Base-by-base conservation (phyloP, 2,329 filamentous ascomycete species). In the Verticillium alfalfae region DNA sequence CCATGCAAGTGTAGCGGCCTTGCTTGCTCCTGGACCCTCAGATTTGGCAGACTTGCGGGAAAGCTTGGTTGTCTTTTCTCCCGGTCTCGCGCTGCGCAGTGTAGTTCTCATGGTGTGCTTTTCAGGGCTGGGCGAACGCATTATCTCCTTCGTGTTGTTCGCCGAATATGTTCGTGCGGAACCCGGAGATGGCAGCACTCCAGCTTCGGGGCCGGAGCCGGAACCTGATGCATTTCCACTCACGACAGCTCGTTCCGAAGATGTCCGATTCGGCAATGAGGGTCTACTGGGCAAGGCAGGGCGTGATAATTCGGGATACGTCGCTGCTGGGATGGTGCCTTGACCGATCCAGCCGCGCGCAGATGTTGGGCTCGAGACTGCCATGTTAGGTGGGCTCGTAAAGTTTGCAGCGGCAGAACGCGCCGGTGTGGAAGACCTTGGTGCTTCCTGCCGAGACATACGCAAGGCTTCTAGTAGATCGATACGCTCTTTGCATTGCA, bases 401-500 rank as follows among this genome's bases (percentile, higher is more conserved):
- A 9, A n/a, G 10, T 63, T 66, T 13, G 66, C 58, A 13, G 58
- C 45, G 15, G 58, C 45, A 18, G 58, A 58, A n/a, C 34, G 55
- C 12, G 56, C 55, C 4, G 22, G 41, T 38, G 57, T 56, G 18
- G 37, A 31, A 6, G 37, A 36, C n/a, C 41, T 37, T 13, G 49
- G 18, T 34, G 66, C 65, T 66, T 80, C 82, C 63, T 81, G 73
- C 61, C 85, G 79, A n/a, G 86, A 88, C 66, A 90, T 80, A 64
- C 88, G 86, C 62, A 98, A 78, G 7, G 93, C 90, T 71, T 95
- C 90, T 7, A 98, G 82, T 38, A 98, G 80, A 72, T 97, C 92
- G 58, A 97, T 92, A 57, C 93, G 86, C 76, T 98, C 94, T 74
- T 95, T 94, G 75, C 93, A 97, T 76, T 97, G 94, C 65, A 93